Conservation (phyloP, 768 basidiomycete genomes). For the Tricholoma matsutake region DNA sequence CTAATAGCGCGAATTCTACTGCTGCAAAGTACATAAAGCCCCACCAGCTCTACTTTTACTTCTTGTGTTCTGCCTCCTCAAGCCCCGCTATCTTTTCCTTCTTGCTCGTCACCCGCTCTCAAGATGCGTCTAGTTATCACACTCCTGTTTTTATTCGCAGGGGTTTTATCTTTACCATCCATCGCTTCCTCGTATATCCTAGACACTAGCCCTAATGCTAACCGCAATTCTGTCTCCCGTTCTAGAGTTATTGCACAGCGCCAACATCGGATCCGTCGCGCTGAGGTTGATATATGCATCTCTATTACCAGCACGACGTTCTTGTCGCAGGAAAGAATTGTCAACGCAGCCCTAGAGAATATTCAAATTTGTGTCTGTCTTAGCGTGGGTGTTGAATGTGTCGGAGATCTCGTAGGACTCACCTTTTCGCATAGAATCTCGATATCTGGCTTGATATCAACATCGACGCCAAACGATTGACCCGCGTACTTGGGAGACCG, state of each 20-base stretch:
- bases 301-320: background rate
- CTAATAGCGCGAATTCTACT: background rate
- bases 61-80: conserved; percentile 10
- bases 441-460: conserved; percentile 5
- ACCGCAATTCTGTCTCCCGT: background rate
- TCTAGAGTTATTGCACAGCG: background rate
- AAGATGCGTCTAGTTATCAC: background rate
- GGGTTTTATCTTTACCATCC: background rate
- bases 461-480: conserved; percentile 1
- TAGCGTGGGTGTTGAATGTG: background rate
- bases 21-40: background rate
- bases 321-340: background rate
- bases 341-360: background rate
- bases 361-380: background rate
- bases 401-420: background rate
- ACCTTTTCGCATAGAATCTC: background rate
- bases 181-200: background rate
- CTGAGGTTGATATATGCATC: conserved; percentile 1
- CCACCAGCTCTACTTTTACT: background rate
- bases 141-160: conserved; percentile 1
- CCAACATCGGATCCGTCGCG: conserved; percentile 5
- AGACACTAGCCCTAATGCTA: background rate
- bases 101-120: background rate
- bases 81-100: background rate
- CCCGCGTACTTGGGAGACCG: background rate